Conservation (phyloP, 305 asterid genomes). For the Lippia alba region DNA sequence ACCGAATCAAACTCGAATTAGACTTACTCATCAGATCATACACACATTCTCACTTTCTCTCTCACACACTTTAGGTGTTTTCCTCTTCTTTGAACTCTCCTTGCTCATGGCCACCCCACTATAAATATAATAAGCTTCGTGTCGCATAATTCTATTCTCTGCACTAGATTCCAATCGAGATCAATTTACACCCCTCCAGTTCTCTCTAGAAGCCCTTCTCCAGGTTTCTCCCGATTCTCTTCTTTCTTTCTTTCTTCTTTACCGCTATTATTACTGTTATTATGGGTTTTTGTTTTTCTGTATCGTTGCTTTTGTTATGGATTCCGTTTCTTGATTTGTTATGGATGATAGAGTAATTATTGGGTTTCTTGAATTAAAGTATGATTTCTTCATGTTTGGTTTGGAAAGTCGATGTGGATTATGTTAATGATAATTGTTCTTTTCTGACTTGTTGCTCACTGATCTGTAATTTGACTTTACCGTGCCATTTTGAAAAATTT, state of each 20-base stretch:
- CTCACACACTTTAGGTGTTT: constrained; percentile 21
- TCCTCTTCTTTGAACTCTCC: background rate
- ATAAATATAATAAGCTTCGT: background rate
- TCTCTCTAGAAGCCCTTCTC: constrained; percentile 33
- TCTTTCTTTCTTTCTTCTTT: background rate
- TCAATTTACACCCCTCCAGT: background rate
- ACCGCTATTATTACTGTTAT: too few species aligned
- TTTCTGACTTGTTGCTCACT: background rate
- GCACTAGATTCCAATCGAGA: background rate
- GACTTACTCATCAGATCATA: too few species aligned
- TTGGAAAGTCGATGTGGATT: background rate
- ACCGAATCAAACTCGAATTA: too few species aligned
- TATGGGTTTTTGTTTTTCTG: background rate
- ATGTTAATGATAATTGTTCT: background rate
- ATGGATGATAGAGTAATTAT: background rate
- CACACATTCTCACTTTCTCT: background rate
- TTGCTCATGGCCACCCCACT: background rate
- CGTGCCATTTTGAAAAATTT: background rate
- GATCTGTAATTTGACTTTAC: background rate
- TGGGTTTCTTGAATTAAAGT: background rate
- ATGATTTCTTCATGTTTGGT: background rate
- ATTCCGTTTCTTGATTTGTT: background rate
- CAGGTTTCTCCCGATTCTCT: constrained; percentile 22
- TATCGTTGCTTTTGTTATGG: too few species aligned
- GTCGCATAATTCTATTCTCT: background rate